Evolutionary conservation across 805 yeast species (phyloP), one percentile per base, ranked within the genome.

Genomic region (Allodekkera sacchari): DNA sequence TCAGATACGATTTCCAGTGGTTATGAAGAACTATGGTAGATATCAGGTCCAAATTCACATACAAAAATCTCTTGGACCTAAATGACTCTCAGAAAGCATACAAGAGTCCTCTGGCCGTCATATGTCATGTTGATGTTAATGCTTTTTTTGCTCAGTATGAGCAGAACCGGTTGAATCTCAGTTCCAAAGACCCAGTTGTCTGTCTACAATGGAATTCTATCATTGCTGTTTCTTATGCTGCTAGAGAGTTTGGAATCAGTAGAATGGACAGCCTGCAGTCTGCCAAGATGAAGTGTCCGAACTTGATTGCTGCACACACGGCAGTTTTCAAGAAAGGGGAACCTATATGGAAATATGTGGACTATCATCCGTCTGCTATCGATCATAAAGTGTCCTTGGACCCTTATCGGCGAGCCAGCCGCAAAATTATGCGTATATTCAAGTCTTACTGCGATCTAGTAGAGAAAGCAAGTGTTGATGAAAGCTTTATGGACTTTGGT

Each of bases 61-160:
- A 64, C 51, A 57, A 56, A 18, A 69, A 81, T 39, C 50, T 82
- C 3, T 36, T 55, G 7, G 68, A 64, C 27, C 54, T 83, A 11
- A 61, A 64, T 30, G 64, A 71, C 29, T 58, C 61, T 1, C 41
- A 47, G 2, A 61, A 55, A 9, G 61, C 92, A 3, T 77, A 71
- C 50, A 44, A 48, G 6, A 77, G 87, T 38, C 84, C 89, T 2
- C 59, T 89, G 8, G 66, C 95, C 0, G 81, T 82, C 16, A 71
- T 92, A 23, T 87, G 81, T 6, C 94, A 87, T 45, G 69, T 92
- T 16, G 98, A 92, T 57, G 71, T 85, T 46, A 94, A 92, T 58
- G 96, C 97, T 9, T 92, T 88, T 54, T 92, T 83, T 56, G 95
- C 98, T 0, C 98, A 92, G 50, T 92, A 80, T 19, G 96, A 92